Evolutionary conservation across 2,329 filamentous ascomycete genomes (phyloP), one percentile per base, ranked within the genome.

Genomic region (Fusarium dlaminii): DNA sequence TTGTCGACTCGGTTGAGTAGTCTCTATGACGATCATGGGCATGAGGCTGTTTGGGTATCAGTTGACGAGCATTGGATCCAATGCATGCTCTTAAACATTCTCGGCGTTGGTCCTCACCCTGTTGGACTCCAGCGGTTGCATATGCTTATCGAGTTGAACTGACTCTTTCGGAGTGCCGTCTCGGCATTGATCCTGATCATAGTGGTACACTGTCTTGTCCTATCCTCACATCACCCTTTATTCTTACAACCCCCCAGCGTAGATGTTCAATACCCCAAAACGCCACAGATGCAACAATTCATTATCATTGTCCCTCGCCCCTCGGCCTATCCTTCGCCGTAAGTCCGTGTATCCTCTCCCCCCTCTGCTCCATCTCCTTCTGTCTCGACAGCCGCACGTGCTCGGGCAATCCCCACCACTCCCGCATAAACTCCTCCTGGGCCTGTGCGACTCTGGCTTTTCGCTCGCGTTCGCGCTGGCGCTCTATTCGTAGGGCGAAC

Each of bases 401-500:
- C 77, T 87, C 85, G 17, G 89, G 89, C 74, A 92, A 78, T 9
- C 90, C 90, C 90, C 90, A 92, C 90, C 90, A 92, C 84, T 91
- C 90, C 68, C 89, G 82, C 80, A 91, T 85, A 69, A 92, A 92
- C 51, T 87, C 86, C 81, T 92, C 89, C 83, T 92, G 90, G 77
- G 91, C 90, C 60, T 86, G 83, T 73, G 88, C 88, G 77, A 90
- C 85, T 68, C 84, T 84, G 63, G 88, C 87, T 78, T 91, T 91
- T 71, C 88, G 87, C 82, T 94, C 91, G 42, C 91, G 85, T 82
- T 92, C 90, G 65, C 85, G 85, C 77, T 91, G 89, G 63, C 95
- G 88, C 84, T 94, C 90, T 77, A 94, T 87, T 58, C 94, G 89
- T 73, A 90, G 88, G 58, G 91, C 90, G 82, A 98, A 98, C 96